Conservation (phyloP, 1,284 basidiomycete species). For the Phenoliferia sp. region DNA sequence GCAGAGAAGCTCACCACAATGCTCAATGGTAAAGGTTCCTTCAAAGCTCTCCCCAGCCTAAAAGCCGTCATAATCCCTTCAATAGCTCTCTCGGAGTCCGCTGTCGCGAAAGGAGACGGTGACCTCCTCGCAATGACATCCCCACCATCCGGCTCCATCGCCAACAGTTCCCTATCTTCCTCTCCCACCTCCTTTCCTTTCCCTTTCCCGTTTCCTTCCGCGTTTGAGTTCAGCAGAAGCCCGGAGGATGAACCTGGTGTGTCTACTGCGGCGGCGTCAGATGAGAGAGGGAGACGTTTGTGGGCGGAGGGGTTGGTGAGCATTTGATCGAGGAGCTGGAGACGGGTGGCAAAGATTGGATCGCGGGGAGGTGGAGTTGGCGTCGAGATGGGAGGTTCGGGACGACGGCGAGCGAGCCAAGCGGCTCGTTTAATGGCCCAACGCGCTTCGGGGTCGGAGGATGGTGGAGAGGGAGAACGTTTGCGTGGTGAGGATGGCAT, state of each 20-base stretch:
- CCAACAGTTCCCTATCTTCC: too few relatives aligned
- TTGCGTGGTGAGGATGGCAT: background rate
- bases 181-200: background rate
- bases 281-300: too few relatives aligned
- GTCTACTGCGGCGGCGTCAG: background rate
- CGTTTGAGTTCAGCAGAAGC: background rate
- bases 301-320: background rate
- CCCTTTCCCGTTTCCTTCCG: background rate
- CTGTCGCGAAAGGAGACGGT: background rate
- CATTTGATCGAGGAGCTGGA: background rate
- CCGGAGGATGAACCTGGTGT: background rate
- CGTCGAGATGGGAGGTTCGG: background rate
- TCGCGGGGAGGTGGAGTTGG: background rate
- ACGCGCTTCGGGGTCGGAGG: background rate
- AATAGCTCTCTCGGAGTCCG: slow-evolving; percentile 20
- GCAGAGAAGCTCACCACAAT: slow-evolving; percentile 18
- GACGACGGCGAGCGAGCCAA: background rate
- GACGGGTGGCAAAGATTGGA: background rate
- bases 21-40: slow-evolving; percentile 24
- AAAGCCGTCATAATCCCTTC: slow-evolving; percentile 32
- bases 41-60: slow-evolving; percentile 25
- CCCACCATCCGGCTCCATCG: slow-evolving; percentile 17
- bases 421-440: background rate
- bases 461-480: background rate
- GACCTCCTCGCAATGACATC: slow-evolving; percentile 6